These are phyloP conservation scores for Ulvella scutata DNA, from an alignment of 139 green algal genomes.

Conservation along the genomic window DNA sequence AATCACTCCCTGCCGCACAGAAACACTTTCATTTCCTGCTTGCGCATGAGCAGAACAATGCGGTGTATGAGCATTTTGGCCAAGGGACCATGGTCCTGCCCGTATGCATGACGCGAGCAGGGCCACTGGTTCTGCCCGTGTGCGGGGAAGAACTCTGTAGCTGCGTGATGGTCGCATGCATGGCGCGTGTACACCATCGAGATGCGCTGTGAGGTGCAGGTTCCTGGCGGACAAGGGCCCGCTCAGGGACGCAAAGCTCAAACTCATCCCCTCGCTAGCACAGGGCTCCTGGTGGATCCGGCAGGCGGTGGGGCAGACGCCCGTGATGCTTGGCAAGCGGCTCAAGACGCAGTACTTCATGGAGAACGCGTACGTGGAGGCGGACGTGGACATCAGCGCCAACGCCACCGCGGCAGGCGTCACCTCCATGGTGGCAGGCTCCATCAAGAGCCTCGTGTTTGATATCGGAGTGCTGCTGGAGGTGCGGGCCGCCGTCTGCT, in stretches of 20 bases:
- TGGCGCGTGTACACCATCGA: too few species aligned
- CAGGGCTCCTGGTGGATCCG: constrained; percentile 39
- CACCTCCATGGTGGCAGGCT: constrained; percentile 31
- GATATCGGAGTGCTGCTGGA: constrained; percentile 23
- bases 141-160: too few species aligned
- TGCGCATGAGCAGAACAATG: too few species aligned
- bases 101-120: too few species aligned
- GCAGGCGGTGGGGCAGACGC: constrained; percentile 35
- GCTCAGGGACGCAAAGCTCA: constrained; percentile 30
- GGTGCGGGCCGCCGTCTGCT: not conserved
- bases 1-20: not conserved
- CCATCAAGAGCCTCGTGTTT: constrained; percentile 31
- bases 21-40: too few species aligned
- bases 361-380: constrained; percentile 23
- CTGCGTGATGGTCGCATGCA: too few species aligned
- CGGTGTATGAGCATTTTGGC: too few species aligned
- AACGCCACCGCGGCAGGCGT: constrained; percentile 23
- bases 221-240: constrained; percentile 23
- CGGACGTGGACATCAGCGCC: constrained; percentile 23
- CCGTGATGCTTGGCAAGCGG: constrained; percentile 35
- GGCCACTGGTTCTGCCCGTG: too few species aligned
- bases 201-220: too few species aligned
- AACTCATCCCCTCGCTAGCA: constrained; percentile 45
- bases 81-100: too few species aligned
- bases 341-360: constrained; percentile 30